Base-by-base conservation (phyloP, 352 stramenopile species). In the Globisporangium orthogonon region DNA sequence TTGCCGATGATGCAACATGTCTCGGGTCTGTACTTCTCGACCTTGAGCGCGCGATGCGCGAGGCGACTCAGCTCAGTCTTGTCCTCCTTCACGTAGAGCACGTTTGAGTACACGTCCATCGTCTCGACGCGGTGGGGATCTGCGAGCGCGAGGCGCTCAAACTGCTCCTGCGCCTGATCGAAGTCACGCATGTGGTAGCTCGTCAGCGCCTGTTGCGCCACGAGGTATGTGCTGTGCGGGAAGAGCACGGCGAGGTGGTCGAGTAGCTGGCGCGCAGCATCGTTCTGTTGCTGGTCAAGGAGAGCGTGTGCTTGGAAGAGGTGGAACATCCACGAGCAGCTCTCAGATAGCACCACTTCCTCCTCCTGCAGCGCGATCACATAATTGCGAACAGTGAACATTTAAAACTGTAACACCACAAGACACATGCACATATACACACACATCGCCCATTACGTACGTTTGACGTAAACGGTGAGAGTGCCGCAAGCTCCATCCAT, bases 1-100 rank as follows among this genome's bases (percentile, higher is more conserved):
- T 94, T 94, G 56, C 84, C 84, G 37, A 99, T 91, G 69, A 99
- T 98, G 69, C 95, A 98, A 66, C 96, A 99, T n/a, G 96, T 98
- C 78, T 99, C 96, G 4, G 96, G 94, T 10, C 94, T 71, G 63
- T 98, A 99, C 71, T 99, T 99, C 54, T 98, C 95, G n/a, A 97
- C 81, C 53, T 86, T 78, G 7, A 97, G 76, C n/a, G 90, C 87
- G 63, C 81, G 73, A 59, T 98, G 94, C 1, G 94, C 94, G 30
- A 98, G 69, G 35, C 86, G 76, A 52, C 86, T 97, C 28, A 95
- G 77, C 54, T 87, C 83, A n/a, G 74, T 75, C 59, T 90, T 91
- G 65, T 92, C 81, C 59, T 92, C 84, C 45, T 91, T 91, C 9
- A 94, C 85, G 56, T 93, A 94, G 47, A 94, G 56, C 41, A 94